Evolutionary conservation across 2,329 filamentous ascomycete species (phyloP), one percentile per base, ranked within the genome.

Genomic region (Hypoxylon sp.): DNA sequence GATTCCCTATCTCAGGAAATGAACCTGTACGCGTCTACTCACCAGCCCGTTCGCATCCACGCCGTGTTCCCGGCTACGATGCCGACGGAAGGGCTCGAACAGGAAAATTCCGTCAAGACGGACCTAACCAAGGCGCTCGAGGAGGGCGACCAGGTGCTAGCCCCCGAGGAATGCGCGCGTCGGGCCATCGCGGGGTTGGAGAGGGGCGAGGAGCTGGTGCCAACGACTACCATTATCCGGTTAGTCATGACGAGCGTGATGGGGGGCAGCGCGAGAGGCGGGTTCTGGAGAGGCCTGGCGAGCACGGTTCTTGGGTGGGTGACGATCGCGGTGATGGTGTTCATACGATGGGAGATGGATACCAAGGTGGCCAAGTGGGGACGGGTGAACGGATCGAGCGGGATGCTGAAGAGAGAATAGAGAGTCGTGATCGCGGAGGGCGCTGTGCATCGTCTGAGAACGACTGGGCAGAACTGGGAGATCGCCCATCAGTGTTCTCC

Each of bases 61-160:
- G 85, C 86, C 46, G 82, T 92, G 17, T 88, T 88, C 70, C 91
- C 91, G 0, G 90, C 87, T 68, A 90, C 88, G 0, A 92, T 93
- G 62, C 81, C 85, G n/a, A 86, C 85, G 1, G 86, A 89, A 0
- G 89, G 89, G 0, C 55, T 86, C 17, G 75, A 77, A 13, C 71
- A 74, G 20, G 81, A 82, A 72, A 80, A 82, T 61, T 27, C 54
- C 20, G 74, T 79, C 61, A 82, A 82, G 69, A 74, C 80, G 2
- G 79, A 80, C 59, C 50, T 82, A 5, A 82, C 79, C 6, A 81
- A 80, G 72, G 72, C 74, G 11, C 69, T 82, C 0, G 80, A 82
- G 58, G 80, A 79, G 50, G 75, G 75, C 0, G 80, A 82, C 61
- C 74, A 78, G 44, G 68, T 77, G 3, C 76, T 80, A 51, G 84